A percentile compares a stretch with the other conserved stretches of the same genome.
Evolutionary conservation across 768 basidiomycete species (phyloP).

Genomic region (Kwoniella sp.): DNA sequence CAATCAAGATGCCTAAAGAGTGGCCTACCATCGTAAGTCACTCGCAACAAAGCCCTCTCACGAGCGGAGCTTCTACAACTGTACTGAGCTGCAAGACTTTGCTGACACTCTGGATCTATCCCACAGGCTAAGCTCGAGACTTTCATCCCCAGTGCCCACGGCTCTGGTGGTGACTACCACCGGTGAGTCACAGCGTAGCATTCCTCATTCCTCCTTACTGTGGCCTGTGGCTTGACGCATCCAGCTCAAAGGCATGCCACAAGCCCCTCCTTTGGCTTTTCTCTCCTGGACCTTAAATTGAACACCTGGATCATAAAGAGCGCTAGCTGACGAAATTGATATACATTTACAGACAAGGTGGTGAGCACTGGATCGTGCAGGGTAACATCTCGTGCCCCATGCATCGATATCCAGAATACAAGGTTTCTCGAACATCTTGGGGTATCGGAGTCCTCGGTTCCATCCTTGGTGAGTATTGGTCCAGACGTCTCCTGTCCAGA

Average conservation of each 20-base stretch:
- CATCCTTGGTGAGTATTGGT: slow-evolving; percentile 48
- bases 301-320: no score
- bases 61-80: no score
- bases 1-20: slow-evolving; percentile 33
- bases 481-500: no score
- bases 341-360: slow-evolving; percentile 42
- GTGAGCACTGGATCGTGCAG: slow-evolving; percentile 56
- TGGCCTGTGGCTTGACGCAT: no score
- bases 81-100: no score
- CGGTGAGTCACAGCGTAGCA: no score
- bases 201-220: no score
- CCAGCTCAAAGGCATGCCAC: no score
- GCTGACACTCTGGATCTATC: slow-evolving; percentile 1
- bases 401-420: slow-evolving; percentile 55
- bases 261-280: not conserved
- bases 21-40: slow-evolving; percentile 48
- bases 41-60: no score
- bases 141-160: slow-evolving; percentile 55
- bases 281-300: no score
- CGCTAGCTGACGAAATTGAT: no score
- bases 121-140: slow-evolving; percentile 53
- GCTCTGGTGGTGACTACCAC: slow-evolving; percentile 57
- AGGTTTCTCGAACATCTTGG: slow-evolving; percentile 54
- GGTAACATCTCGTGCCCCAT: slow-evolving; percentile 57
- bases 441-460: slow-evolving; percentile 58